Evolutionary conservation across 768 basidiomycete genomes (phyloP).

Genomic region (Candolleomyces eurysporus): DNA sequence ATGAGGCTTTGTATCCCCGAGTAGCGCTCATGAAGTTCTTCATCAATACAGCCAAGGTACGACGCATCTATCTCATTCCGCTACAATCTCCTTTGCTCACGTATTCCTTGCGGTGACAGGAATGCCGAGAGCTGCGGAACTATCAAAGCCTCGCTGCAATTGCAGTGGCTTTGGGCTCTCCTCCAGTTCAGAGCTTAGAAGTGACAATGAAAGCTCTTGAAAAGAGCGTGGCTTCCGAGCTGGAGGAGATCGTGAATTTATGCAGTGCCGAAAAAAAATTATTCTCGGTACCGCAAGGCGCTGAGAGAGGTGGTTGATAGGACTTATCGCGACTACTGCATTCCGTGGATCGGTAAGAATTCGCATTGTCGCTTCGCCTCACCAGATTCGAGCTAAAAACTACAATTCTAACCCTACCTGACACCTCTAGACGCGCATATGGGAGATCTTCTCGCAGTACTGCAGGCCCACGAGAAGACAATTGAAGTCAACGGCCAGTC

Average conservation of each 20-base stretch:
- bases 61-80: not conserved
- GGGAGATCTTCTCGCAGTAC: slow-evolving; percentile 30
- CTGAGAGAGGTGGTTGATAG: slow-evolving; percentile 23
- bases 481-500: slow-evolving; percentile 27
- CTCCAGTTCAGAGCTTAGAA: slow-evolving; percentile 33
- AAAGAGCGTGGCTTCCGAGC: slow-evolving; percentile 22
- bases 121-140: slow-evolving; percentile 44
- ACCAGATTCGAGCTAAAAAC: too few species aligned
- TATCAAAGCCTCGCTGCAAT: slow-evolving; percentile 44
- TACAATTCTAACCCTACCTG: too few species aligned
- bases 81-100: not conserved
- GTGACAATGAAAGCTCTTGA: slow-evolving; percentile 31
- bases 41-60: slow-evolving; percentile 36
- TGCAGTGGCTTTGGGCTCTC: slow-evolving; percentile 38
- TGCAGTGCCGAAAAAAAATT: slow-evolving; percentile 25
- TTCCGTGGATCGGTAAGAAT: slow-evolving; percentile 41
- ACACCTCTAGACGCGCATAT: slow-evolving; percentile 33
- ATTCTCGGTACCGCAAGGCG: slow-evolving; percentile 35
- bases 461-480: slow-evolving; percentile 27
- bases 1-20: slow-evolving; percentile 33
- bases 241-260: slow-evolving; percentile 33
- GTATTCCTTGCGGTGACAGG: slow-evolving; percentile 21
- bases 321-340: slow-evolving; percentile 22
- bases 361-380: too few species aligned
- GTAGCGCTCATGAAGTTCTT: slow-evolving; percentile 43